phyloP scores from a whole-genome alignment of 192 early-diverging fungal genomes.

The Coemansia pectinata region DNA sequence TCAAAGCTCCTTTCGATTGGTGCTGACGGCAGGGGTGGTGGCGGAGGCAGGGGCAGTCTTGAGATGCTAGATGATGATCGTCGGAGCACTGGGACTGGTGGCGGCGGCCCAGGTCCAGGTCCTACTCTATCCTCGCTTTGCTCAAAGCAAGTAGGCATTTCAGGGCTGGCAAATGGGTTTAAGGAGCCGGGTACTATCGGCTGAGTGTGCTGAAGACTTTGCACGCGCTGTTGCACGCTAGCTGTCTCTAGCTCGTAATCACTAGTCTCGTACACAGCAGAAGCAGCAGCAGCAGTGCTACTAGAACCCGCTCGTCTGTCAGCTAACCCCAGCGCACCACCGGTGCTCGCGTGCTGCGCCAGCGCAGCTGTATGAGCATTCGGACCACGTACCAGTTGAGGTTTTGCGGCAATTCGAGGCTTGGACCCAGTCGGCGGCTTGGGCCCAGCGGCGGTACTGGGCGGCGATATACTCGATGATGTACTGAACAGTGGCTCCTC shows the following conservation, averaged over 20 bases:
- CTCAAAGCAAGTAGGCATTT: conserved; percentile 16
- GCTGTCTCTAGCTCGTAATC: neutral
- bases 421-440: conserved; percentile 26
- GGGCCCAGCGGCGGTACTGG: neutral
- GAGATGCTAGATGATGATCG: conserved; percentile 18
- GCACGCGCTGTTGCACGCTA: conserved; percentile 41
- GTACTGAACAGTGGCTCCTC: neutral
- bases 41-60: conserved; percentile 19
- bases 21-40: conserved; percentile 10
- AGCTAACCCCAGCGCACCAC: neutral
- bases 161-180: conserved; percentile 53
- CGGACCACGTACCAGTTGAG: neutral
- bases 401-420: conserved; percentile 12
- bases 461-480: neutral
- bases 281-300: neutral
- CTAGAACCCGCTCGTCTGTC: neutral
- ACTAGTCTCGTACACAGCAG: neutral
- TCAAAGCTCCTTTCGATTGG: conserved; percentile 5
- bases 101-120: neutral
- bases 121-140: neutral
- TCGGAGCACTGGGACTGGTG: conserved; percentile 14
- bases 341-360: conserved; percentile 16
- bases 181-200: neutral
- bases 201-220: conserved; percentile 18
- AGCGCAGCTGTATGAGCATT: conserved; percentile 13